Evolutionary conservation across 2,329 filamentous ascomycete genomes (phyloP), one percentile per base, ranked within the genome.

Genomic region (Akanthomyces muscarius): DNA sequence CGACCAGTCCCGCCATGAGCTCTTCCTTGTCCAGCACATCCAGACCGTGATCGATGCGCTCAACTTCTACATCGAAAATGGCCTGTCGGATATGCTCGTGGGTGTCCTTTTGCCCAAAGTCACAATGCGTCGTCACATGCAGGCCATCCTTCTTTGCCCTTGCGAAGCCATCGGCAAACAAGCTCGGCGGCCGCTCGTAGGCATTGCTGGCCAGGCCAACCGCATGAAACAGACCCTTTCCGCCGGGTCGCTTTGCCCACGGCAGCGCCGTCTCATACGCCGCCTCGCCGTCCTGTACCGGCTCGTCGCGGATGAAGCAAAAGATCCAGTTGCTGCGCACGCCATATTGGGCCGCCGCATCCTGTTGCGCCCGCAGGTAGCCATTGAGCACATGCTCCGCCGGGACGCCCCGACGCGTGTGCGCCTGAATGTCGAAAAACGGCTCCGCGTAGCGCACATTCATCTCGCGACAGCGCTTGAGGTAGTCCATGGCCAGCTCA

Each of bases 341-440:
- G 25, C 83, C 84, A n/a, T 89, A 79, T 63, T 89, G 82, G 41
- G 71, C 72, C 69, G 84, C 78, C 1, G 89, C 89, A 21, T 83
- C 80, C 63, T 76, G 69, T 65, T 86, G 81, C 1, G 87, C 89
- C 1, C 78, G 77, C 1, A 77, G 76, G 69, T 90, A 86, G 7
- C 89, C 89, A 5, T 74, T 71, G 1, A 91, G 79, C 13, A 92
- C 81, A 2, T 83, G 85, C 18, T 80, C 76, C 69, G 89, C 87
- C 2, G 79, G 66, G 4, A 92, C 75, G 5, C 86, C 86, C 10
- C 89, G 81, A 10, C 74, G 74, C 2, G 85, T 81, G 74, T 92
- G 89, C 1, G 86, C 88, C 72, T 92, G 89, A 2, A 89, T 89
- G 71, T 92, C 89, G 76, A 92, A 92, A 76, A 91, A 92, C 62